Conservation (phyloP, 805 yeast species). For the Schizosaccharomyces osmophilus region DNA sequence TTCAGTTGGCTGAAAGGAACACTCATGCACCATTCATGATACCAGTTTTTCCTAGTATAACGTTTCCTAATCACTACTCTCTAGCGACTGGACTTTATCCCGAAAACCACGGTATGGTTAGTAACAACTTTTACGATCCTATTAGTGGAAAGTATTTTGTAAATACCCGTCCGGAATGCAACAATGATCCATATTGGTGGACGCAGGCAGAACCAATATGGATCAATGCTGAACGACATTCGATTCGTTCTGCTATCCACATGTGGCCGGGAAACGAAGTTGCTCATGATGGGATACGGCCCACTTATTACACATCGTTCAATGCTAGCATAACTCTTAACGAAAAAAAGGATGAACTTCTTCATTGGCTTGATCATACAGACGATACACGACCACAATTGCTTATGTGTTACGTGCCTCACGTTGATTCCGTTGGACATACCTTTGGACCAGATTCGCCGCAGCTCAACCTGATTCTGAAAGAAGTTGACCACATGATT, state of each 20-base stretch:
- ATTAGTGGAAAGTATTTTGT: conserved; percentile 28
- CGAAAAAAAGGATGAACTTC: conserved; percentile 30
- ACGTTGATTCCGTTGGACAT: conserved; percentile 61
- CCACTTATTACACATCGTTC: conserved; percentile 31
- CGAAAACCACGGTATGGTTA: conserved; percentile 63
- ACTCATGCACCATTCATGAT: conserved; percentile 59
- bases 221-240: conserved; percentile 45
- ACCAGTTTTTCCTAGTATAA: conserved; percentile 72
- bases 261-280: conserved; percentile 95
- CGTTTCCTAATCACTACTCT: conserved; percentile 85
- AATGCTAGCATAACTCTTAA: conserved; percentile 37
- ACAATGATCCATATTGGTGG: conserved; percentile 44
- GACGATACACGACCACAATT: conserved; percentile 47
- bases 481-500: conserved; percentile 42
- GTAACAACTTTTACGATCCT: conserved; percentile 57
- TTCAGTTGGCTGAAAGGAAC: conserved; percentile 18
- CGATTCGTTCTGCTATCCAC: conserved; percentile 48
- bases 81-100: conserved; percentile 71
- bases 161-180: conserved; percentile 30
- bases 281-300: conserved; percentile 22
- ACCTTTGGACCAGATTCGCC: conserved; percentile 41
- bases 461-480: conserved; percentile 28
- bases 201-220: conserved; percentile 46
- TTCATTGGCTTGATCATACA: conserved; percentile 38
- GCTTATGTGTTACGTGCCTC: conserved; percentile 54